Evolutionary conservation across 2,329 filamentous ascomycete genomes (phyloP), one percentile per base, ranked within the genome.

Genomic region (Hypocreales sp.): DNA sequence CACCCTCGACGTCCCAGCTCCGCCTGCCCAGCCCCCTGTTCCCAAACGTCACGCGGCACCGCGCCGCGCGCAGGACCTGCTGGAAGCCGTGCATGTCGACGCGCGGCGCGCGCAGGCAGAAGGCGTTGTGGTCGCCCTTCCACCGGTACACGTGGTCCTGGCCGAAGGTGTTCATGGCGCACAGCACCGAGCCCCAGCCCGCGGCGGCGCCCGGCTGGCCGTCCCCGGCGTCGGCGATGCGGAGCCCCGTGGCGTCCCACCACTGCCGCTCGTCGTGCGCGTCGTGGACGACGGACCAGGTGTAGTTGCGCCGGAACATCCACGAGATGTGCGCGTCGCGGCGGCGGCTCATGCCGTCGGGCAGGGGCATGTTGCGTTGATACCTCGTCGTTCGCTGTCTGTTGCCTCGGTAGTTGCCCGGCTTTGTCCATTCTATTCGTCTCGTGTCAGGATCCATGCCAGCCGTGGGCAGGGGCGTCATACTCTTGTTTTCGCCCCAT

Each of bases 291-390:
- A 15, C 19, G 7, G 26, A 28, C 26, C 26, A 28, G 1, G 26
- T 28, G 15, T 23, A 28, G 26, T 28, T 28, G 16, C 26, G n/a
- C 7, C 26, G 26, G 9, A 28, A 28, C 7, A 23, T n/a, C 26
- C 26, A 28, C 4, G 26, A 28, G 3, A 15, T 20, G 2, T 15
- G 16, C 7, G 19, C 2, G 11, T 12, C 19, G 1, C 20, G 15
- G 11, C 26, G 26, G n/a, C 15, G 10, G 4, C 7, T 7, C 26
- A 28, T 23, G 6, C 26, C 26, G 15, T 28, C 15, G 4, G 26
- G 20, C 5, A 14, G 7, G 5, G 26, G 26, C 26, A 28, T 28
- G 4, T 14, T 8, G n/a, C 9, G 2, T 3, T 20, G 26, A 15
- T 28, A 28, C 9, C 7, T 18, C 5, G 26, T 23, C 11, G 20